Percentiles rank a stretch among this genome's conserved stretches.
These are phyloP conservation scores for Geotrichum reessii DNA, from an alignment of 1,139 yeast species.

Conservation along the genomic window DNA sequence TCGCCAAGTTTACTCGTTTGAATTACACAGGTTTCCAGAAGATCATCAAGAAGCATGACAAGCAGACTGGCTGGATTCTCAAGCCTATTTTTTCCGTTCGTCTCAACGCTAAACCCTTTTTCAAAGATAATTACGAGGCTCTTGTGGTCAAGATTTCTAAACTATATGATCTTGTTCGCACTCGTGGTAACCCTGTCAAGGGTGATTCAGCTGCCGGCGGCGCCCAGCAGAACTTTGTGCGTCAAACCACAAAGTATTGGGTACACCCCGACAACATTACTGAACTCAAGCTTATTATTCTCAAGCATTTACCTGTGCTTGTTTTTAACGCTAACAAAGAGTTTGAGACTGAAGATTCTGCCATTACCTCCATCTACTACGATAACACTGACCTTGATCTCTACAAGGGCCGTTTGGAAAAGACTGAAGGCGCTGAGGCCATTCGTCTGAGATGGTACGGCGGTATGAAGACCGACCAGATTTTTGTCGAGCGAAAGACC, in stretches of 20 bases:
- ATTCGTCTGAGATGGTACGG: slow-evolving; percentile 98
- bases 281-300: slow-evolving; percentile 85
- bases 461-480: slow-evolving; percentile 88
- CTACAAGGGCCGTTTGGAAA: slow-evolving; percentile 88
- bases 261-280: slow-evolving; percentile 98
- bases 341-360: slow-evolving; percentile 88
- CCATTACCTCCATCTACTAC: slow-evolving; percentile 92
- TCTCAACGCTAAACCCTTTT: slow-evolving; percentile 87
- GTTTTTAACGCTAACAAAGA: slow-evolving; percentile 96
- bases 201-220: slow-evolving; percentile 98
- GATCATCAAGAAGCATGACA: slow-evolving; percentile 93
- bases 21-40: slow-evolving; percentile 96
- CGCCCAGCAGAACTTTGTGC: slow-evolving; percentile 91
- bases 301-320: slow-evolving; percentile 91
- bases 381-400: slow-evolving; percentile 85
- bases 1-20: slow-evolving; percentile 85
- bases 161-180: slow-evolving; percentile 85
- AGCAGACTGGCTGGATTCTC: slow-evolving; percentile 73
- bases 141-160: slow-evolving; percentile 84
- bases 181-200: slow-evolving; percentile 87
- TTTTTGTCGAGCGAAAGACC: slow-evolving; percentile 93
- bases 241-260: slow-evolving; percentile 98
- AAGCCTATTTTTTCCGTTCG: slow-evolving; percentile 92
- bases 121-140: slow-evolving; percentile 87
- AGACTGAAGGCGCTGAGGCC: slow-evolving; percentile 98